Conservation (phyloP, 306 rosid species). For the Vachellia collinsii region DNA sequence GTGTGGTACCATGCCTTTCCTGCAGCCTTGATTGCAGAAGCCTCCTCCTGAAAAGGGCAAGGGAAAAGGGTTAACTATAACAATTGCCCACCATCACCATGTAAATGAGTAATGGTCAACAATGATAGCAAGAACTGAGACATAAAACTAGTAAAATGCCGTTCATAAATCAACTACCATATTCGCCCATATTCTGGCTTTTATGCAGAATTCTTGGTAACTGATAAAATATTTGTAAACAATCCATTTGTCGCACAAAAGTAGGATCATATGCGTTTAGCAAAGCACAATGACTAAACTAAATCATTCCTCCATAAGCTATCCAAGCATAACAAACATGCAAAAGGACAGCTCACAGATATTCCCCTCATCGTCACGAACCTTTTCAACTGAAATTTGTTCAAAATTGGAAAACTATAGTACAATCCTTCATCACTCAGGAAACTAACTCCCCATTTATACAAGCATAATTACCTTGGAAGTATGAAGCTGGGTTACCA, state of each 20-base stretch:
- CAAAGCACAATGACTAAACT: too few species aligned
- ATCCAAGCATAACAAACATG: not conserved
- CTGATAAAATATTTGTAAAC: not conserved
- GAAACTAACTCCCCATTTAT: not conserved
- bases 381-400: not conserved
- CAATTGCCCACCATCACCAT: conserved; percentile 11
- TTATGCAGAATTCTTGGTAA: not conserved
- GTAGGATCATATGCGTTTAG: not conserved
- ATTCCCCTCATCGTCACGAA: not conserved
- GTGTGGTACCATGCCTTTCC: conserved; percentile 72
- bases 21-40: conserved; percentile 52
- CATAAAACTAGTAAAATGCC: not conserved
- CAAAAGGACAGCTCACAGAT: not conserved
- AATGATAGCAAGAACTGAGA: not conserved
- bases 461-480: not conserved
- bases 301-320: not conserved
- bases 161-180: not conserved
- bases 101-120: not conserved
- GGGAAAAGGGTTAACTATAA: not conserved
- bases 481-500: not conserved
- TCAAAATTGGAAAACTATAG: not conserved
- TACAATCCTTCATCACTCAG: not conserved
- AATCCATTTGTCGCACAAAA: not conserved
- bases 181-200: not conserved
- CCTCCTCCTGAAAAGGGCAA: conserved; percentile 55